Evolutionary conservation across 768 basidiomycete genomes (phyloP), one percentile per base, ranked within the genome.

Genomic region (Leccinum variicolor): DNA sequence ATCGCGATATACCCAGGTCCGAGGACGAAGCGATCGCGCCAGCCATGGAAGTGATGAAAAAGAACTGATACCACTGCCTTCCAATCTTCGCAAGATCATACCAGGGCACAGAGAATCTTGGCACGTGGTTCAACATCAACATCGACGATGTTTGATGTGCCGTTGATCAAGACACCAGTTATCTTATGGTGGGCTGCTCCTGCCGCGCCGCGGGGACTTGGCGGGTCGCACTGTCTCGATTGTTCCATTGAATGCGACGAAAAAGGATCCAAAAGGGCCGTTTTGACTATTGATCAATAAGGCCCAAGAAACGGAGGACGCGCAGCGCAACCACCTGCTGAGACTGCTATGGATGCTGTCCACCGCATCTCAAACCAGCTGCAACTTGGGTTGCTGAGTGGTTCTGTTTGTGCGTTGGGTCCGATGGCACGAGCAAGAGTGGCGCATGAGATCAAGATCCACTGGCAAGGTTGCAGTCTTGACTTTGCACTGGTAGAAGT

Each of bases 181-280:
- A n/a, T 39, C 10, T 39, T 39, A 9, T 3, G 36, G 15, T 39
- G 17, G 36, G 36, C 76, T 92, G 29, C 96, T 95, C 75, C 92
- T 92, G 1, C 69, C 94, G 5, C n/a, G n/a, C n/a, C n/a, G 36
- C 86, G 10, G 92, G 95, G 66, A 77, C 94, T 63, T 39, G 91
- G 87, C 79, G 92, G 1, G 77, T 94, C 11, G 87, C 86, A 0
- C 69, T 68, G 76, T 79, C 0, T 67, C 77, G 2, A 81, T 85
- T 15, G 78, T 80, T 0, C 67, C 70, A 0, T 89, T 82, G 85
- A 74, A 69, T 39, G 73, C 79, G 5, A 65, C 68, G 15, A 61
- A 13, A 56, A 57, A 3, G 66, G 66, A 6, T 3, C 55, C 71
- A 11, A 66, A 71, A 7, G 77, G 82, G 41, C 80, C 81, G 0